Percentiles rank a stretch among this genome's conserved stretches.
phyloP scores from a whole-genome alignment of 129 eudicot species.

The Flaveria brownii region DNA sequence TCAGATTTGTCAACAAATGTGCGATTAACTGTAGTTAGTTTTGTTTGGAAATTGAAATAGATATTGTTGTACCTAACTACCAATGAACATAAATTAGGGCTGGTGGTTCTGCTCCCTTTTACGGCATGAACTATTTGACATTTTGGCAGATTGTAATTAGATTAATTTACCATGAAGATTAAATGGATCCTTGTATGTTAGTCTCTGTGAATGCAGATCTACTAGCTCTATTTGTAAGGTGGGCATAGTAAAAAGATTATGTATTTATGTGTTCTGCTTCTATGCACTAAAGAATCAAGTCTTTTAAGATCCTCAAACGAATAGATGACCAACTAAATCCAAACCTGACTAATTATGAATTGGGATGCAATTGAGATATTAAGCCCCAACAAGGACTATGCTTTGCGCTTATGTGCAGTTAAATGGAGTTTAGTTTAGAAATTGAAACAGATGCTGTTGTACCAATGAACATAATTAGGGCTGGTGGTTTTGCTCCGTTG shows the following conservation, averaged over 20 bases:
- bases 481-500: constrained; percentile 4
- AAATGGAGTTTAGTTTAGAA: background rate
- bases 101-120: constrained; percentile 15
- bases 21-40: constrained; percentile 13
- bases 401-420: background rate
- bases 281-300: constrained; percentile 4
- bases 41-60: constrained; percentile 7
- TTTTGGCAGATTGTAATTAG: background rate
- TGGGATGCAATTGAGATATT: constrained; percentile 19
- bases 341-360: background rate
- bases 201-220: constrained; percentile 14
- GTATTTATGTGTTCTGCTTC: background rate
- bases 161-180: background rate
- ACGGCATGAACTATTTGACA: constrained; percentile 3
- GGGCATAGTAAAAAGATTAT: background rate
- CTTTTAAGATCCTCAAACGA: constrained; percentile 1
- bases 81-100: constrained; percentile 13
- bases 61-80: background rate
- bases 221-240: constrained; percentile 13
- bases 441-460: background rate
- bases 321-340: constrained; percentile 1
- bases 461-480: constrained; percentile 14
- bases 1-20: constrained; percentile 11
- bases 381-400: background rate
- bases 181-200: background rate